These are phyloP conservation scores for Scheffersomyces parashehatae DNA, from an alignment of 1,139 yeast genomes.

Conservation along the genomic window DNA sequence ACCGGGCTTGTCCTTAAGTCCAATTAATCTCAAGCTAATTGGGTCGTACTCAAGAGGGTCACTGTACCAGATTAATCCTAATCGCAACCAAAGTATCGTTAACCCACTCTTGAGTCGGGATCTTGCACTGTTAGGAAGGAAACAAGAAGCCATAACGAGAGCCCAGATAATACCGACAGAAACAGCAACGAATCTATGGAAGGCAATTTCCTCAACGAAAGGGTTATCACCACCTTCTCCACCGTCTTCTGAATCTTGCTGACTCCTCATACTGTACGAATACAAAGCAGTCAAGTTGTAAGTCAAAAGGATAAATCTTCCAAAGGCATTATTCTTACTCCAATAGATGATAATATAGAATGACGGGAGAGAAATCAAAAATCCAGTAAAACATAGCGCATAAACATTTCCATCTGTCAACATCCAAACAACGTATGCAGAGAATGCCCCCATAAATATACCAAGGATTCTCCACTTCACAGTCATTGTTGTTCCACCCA, in stretches of 20 bases:
- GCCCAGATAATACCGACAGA: constrained; percentile 80
- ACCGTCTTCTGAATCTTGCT: constrained; percentile 61
- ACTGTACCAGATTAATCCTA: constrained; percentile 82
- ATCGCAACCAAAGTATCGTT: constrained; percentile 70
- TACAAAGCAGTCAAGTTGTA: constrained; percentile 79
- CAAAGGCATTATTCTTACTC: constrained; percentile 64
- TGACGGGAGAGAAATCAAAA: constrained; percentile 60
- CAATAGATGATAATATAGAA: constrained; percentile 70
- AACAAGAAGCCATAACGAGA: constrained; percentile 57
- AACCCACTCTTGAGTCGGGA: constrained; percentile 64
- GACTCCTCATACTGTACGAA: constrained; percentile 64
- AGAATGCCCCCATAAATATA: constrained; percentile 67
- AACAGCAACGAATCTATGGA: constrained; percentile 75
- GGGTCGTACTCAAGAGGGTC: constrained; percentile 47
- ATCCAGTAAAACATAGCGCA: constrained; percentile 59
- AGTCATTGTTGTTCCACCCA: constrained; percentile 86
- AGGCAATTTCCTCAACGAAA: constrained; percentile 72
- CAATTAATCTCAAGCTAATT: constrained; percentile 32
- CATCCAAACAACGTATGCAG: constrained; percentile 62
- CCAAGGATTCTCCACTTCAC: constrained; percentile 77
- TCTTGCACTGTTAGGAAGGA: constrained; percentile 78
- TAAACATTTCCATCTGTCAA: constrained; percentile 57
- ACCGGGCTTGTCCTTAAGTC: constrained; percentile 54
- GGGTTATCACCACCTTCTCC: constrained; percentile 74
- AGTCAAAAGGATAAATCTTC: constrained; percentile 72